phyloP scores from a whole-genome alignment of 768 basidiomycete genomes.

The Rhodotorula taiwanensis region DNA sequence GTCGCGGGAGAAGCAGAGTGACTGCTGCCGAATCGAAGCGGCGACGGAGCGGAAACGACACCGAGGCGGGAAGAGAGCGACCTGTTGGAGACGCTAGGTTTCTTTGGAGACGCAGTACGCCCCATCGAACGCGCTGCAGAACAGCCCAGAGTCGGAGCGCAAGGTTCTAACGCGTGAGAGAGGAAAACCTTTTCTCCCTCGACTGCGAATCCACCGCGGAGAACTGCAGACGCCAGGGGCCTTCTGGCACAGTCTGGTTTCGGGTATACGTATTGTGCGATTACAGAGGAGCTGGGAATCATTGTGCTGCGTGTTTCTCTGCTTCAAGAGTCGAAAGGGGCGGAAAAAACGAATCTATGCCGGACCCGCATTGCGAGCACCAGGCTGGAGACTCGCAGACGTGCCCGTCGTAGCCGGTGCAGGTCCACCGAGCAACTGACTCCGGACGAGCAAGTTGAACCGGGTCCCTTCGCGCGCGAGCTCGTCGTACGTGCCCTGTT shows the following conservation, averaged over 20 bases:
- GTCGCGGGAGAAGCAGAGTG: neutral
- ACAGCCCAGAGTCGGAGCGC: neutral
- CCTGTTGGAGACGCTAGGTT: neutral
- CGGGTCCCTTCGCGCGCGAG: slow-evolving; percentile 35
- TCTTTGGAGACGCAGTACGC: slow-evolving; percentile 9
- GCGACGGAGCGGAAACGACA: slow-evolving; percentile 5
- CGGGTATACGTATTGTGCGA: too few species aligned
- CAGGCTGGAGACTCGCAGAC: too few species aligned
- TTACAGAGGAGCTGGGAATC: too few species aligned
- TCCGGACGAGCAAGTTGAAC: slow-evolving; percentile 37
- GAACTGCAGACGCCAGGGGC: too few species aligned
- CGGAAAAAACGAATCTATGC: too few species aligned
- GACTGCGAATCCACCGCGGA: too few species aligned
- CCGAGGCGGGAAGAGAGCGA: slow-evolving; percentile 13
- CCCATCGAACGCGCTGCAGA: slow-evolving; percentile 2
- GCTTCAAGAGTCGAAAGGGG: too few species aligned
- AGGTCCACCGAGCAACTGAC: slow-evolving; percentile 33
- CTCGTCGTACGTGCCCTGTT: slow-evolving; percentile 40
- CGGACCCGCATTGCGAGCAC: too few species aligned
- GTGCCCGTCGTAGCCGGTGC: neutral
- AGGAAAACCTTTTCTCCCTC: too few species aligned
- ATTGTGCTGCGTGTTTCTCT: too few species aligned
- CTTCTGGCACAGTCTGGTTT: too few species aligned
- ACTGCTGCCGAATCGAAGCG: slow-evolving; percentile 6
- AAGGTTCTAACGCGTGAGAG: too few species aligned